These are phyloP conservation scores for Cystobasidium ongulense DNA, from an alignment of 768 basidiomycete genomes.

Conservation along the genomic window DNA sequence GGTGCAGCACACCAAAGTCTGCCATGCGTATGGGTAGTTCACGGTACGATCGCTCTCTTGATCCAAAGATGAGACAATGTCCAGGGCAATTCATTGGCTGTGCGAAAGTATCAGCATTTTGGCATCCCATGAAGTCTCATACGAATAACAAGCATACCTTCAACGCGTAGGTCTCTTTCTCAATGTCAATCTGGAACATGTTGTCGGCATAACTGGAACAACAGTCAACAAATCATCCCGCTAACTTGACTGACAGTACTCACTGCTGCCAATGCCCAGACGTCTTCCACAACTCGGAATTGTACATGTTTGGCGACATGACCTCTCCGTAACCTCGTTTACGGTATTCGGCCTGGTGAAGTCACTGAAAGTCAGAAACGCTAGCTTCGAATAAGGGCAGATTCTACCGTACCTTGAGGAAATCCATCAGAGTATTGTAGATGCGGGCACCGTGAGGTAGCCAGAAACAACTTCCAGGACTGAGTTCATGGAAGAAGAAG, in stretches of 20 bases:
- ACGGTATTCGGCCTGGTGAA: constrained; percentile 73
- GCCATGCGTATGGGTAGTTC: constrained; percentile 96
- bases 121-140: no score
- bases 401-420: constrained; percentile 61
- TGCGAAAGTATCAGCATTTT: constrained; percentile 46
- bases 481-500: constrained; percentile 96
- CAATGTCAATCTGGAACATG: constrained; percentile 90
- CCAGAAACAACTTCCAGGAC: constrained; percentile 93
- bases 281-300: constrained; percentile 92
- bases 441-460: constrained; percentile 93
- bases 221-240: background rate
- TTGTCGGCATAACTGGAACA: constrained; percentile 47
- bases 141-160: constrained; percentile 33
- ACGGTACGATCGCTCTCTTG: constrained; percentile 82
- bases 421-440: constrained; percentile 83
- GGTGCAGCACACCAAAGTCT: constrained; percentile 93
- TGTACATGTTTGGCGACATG: constrained; percentile 95
- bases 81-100: constrained; percentile 98
- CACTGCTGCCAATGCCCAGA: constrained; percentile 99
- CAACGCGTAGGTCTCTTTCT: constrained; percentile 90
- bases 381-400: background rate
- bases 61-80: constrained; percentile 91
- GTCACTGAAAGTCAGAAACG: background rate
- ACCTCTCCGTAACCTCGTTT: constrained; percentile 97
- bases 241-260: background rate